phyloP scores from a whole-genome alignment of 441 rosid species.

The Euphorbia corollata region DNA sequence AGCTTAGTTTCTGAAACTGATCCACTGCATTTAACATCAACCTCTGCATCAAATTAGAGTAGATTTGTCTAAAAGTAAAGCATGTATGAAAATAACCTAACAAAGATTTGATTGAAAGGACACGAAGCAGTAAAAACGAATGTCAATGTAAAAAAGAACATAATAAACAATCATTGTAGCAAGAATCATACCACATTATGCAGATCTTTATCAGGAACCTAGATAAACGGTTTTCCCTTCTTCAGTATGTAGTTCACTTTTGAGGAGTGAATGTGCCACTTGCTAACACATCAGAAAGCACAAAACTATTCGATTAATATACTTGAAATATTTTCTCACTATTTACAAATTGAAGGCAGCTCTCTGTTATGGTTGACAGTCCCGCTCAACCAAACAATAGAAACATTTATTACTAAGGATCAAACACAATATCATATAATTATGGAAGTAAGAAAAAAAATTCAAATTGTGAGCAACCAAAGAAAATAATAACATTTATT shows the following conservation, averaged over 20 bases:
- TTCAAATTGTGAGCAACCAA: constrained; percentile 10
- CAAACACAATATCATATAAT: background rate
- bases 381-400: background rate
- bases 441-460: background rate
- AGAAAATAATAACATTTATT: background rate
- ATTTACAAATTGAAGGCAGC: background rate
- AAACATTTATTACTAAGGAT: background rate
- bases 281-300: constrained; percentile 34
- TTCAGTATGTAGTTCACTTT: constrained; percentile 70
- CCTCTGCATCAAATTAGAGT: background rate
- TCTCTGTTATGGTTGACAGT: background rate
- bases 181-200: constrained; percentile 68
- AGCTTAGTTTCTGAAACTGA: no score
- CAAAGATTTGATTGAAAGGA: background rate
- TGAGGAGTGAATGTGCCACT: constrained; percentile 57
- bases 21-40: no score
- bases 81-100: background rate
- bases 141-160: background rate
- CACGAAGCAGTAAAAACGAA: background rate
- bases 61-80: background rate
- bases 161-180: background rate
- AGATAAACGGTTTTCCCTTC: constrained; percentile 71
- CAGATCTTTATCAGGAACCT: constrained; percentile 69
- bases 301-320: constrained; percentile 1
- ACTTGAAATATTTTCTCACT: background rate